phyloP scores from a whole-genome alignment of 768 basidiomycete genomes.

The Suillus lakei region DNA sequence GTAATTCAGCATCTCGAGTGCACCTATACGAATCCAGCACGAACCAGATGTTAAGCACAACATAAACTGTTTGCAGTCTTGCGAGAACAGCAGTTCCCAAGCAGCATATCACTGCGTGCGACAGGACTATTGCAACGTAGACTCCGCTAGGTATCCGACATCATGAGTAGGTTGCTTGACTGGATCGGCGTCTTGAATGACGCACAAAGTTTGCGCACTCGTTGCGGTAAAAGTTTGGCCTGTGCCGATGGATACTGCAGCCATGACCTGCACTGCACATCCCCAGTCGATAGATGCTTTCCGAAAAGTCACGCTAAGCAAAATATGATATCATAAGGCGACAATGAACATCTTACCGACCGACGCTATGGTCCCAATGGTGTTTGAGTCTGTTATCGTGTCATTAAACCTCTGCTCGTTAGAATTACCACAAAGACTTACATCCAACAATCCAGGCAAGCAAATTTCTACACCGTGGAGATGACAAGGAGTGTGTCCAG shows the following conservation, averaged over 20 bases:
- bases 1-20: neutral
- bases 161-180: neutral
- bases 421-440: constrained; percentile 31
- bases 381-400: constrained; percentile 48
- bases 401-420: constrained; percentile 1
- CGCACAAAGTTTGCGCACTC: constrained; percentile 49
- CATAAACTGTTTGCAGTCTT: constrained; percentile 66
- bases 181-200: neutral
- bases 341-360: constrained; percentile 30
- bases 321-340: neutral
- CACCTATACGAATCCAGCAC: constrained; percentile 21
- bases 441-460: constrained; percentile 75
- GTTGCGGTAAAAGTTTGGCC: constrained; percentile 43
- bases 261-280: constrained; percentile 66
- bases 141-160: constrained; percentile 53
- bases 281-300: constrained; percentile 68
- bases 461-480: constrained; percentile 59
- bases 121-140: constrained; percentile 62
- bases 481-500: constrained; percentile 66
- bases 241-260: constrained; percentile 62
- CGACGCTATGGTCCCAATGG: constrained; percentile 53
- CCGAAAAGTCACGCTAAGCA: constrained; percentile 20
- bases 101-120: constrained; percentile 69
- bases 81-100: constrained; percentile 72
- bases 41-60: constrained; percentile 64